Conservation (phyloP, 2,329 filamentous ascomycete species). For the Trichoderma hamatum region DNA sequence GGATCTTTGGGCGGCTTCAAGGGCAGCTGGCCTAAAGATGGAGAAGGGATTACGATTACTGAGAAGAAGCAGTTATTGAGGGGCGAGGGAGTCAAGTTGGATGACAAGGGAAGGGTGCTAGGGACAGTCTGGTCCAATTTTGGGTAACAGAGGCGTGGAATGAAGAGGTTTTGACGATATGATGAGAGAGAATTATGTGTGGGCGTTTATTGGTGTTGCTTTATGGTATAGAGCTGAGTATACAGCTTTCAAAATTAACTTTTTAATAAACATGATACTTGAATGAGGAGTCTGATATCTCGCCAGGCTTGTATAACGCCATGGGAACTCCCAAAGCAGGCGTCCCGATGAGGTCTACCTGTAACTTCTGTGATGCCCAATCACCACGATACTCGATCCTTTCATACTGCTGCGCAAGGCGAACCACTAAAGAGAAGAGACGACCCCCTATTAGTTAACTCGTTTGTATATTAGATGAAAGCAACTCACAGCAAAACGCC, state of each 20-base stretch:
- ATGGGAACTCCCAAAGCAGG: constrained; percentile 46
- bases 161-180: background rate
- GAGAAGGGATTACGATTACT: constrained; percentile 63
- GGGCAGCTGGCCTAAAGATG: constrained; percentile 64
- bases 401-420: constrained; percentile 61
- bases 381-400: constrained; percentile 52
- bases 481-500: constrained; percentile 49
- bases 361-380: constrained; percentile 46
- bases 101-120: constrained; percentile 61
- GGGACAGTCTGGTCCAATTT: constrained; percentile 56
- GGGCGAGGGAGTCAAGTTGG: constrained; percentile 66
- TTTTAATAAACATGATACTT: background rate
- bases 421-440: constrained; percentile 40
- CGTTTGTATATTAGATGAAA: background rate
- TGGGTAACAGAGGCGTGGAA: background rate
- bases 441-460: background rate
- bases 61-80: constrained; percentile 66
- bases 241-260: background rate
- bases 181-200: background rate
- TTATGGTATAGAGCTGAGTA: background rate
- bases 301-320: constrained; percentile 38
- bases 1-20: constrained; percentile 73
- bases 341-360: constrained; percentile 47
- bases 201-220: background rate
- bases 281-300: background rate